These are phyloP conservation scores for Fusarium compactum DNA, from an alignment of 2,329 filamentous ascomycete species.

Conservation along the genomic window DNA sequence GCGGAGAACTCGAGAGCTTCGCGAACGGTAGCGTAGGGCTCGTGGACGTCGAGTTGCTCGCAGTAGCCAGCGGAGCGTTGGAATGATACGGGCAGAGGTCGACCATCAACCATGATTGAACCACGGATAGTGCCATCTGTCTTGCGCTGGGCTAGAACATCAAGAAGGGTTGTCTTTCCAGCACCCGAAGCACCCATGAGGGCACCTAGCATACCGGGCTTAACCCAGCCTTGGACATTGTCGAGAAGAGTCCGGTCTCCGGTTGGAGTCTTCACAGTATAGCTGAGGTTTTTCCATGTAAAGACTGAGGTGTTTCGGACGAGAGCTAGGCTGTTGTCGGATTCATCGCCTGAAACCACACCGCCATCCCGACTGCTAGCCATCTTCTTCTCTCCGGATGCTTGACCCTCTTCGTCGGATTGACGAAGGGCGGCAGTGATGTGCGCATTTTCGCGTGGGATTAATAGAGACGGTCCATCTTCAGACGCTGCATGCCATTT, in stretches of 20 bases:
- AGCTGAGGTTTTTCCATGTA: slow-evolving; percentile 79
- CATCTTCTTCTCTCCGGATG: slow-evolving; percentile 38
- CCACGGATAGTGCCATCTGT: slow-evolving; percentile 82
- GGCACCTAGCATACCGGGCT: slow-evolving; percentile 81
- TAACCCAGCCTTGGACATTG: slow-evolving; percentile 85
- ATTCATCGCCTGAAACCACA: slow-evolving; percentile 27
- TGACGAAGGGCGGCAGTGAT: slow-evolving; percentile 48
- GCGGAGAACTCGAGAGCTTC: slow-evolving; percentile 83
- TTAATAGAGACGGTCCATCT: slow-evolving; percentile 66
- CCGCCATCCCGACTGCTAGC: slow-evolving; percentile 17
- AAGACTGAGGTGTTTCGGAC: slow-evolving; percentile 75
- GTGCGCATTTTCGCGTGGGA: slow-evolving; percentile 70
- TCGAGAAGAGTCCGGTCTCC: slow-evolving; percentile 78
- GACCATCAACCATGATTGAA: slow-evolving; percentile 81
- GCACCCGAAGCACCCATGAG: slow-evolving; percentile 87
- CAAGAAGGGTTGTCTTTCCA: slow-evolving; percentile 86
- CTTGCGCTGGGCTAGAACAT: slow-evolving; percentile 83
- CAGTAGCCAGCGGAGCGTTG: slow-evolving; percentile 84
- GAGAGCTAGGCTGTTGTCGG: slow-evolving; percentile 49
- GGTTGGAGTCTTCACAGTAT: slow-evolving; percentile 72
- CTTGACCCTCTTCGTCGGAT: slow-evolving; percentile 64
- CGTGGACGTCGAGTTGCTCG: slow-evolving; percentile 84
- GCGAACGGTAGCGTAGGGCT: slow-evolving; percentile 78
- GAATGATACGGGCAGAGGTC: slow-evolving; percentile 77
- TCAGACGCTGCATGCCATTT: slow-evolving; percentile 67